Percentiles rank a stretch among this genome's conserved stretches.
Conservation (phyloP, 1,139 yeast genomes). For the Yamadazyma triangularis region DNA sequence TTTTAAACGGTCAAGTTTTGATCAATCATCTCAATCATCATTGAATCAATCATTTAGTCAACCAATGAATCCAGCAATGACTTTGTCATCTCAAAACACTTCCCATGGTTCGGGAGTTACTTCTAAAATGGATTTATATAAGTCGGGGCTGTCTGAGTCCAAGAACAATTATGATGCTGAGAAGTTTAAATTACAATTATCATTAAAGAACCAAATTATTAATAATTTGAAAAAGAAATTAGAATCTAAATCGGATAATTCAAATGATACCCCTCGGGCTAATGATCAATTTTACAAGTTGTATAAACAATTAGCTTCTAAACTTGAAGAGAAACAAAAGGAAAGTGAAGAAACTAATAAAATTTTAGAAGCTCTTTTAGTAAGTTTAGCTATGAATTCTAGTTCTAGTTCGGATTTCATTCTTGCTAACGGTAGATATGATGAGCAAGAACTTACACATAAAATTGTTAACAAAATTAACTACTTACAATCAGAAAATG, state of each 20-base stretch:
- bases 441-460: slow-evolving; percentile 75
- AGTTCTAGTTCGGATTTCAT: slow-evolving; percentile 1
- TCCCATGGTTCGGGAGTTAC: no score
- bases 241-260: slow-evolving; percentile 3
- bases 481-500: slow-evolving; percentile 65
- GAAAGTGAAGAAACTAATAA: slow-evolving; percentile 59
- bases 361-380: slow-evolving; percentile 59
- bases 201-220: slow-evolving; percentile 32
- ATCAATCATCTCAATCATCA: background rate
- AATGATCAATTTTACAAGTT: slow-evolving; percentile 45
- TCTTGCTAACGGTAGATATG: slow-evolving; percentile 27
- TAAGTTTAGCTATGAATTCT: slow-evolving; percentile 19
- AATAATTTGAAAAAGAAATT: slow-evolving; percentile 20
- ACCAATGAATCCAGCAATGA: background rate
- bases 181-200: slow-evolving; percentile 28
- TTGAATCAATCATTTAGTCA: background rate
- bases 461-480: slow-evolving; percentile 64
- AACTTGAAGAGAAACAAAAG: slow-evolving; percentile 46
- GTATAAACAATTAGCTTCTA: slow-evolving; percentile 46
- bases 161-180: slow-evolving; percentile 16
- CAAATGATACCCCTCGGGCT: slow-evolving; percentile 19
- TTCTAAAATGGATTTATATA: no score
- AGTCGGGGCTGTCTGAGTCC: background rate
- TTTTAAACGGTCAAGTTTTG: background rate
- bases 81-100: background rate